These are phyloP conservation scores for Mycena pura DNA, from an alignment of 768 basidiomycete species.

Conservation along the genomic window DNA sequence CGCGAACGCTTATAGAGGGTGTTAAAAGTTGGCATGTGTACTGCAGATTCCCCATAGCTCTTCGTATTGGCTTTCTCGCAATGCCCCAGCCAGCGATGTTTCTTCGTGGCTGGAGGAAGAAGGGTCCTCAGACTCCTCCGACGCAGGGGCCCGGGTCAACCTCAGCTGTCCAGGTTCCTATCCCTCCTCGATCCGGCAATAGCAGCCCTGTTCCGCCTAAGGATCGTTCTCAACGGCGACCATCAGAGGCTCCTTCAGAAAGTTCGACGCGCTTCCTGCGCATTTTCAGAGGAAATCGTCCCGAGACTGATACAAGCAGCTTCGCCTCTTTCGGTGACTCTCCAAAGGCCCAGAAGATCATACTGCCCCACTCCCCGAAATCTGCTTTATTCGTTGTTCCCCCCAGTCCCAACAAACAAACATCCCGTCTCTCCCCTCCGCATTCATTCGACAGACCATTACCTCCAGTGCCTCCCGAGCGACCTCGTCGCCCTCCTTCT, in stretches of 20 bases:
- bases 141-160: not conserved
- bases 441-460: slow-evolving; percentile 17
- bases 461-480: slow-evolving; percentile 28
- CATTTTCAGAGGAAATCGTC: slow-evolving; percentile 6
- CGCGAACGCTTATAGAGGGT: slow-evolving; percentile 11
- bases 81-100: slow-evolving; percentile 49
- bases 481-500: slow-evolving; percentile 40
- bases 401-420: slow-evolving; percentile 20
- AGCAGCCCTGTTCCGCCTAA: slow-evolving; percentile 6
- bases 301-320: slow-evolving; percentile 7
- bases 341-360: not conserved
- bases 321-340: slow-evolving; percentile 3
- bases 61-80: slow-evolving; percentile 8
- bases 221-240: not conserved
- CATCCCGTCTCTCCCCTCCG: not conserved
- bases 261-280: slow-evolving; percentile 13
- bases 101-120: slow-evolving; percentile 49
- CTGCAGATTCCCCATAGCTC: not conserved
- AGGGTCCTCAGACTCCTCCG: slow-evolving; percentile 24
- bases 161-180: not conserved
- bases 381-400: slow-evolving; percentile 29
- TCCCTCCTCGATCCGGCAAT: slow-evolving; percentile 11
- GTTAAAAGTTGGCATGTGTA: slow-evolving; percentile 3
- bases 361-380: slow-evolving; percentile 19
- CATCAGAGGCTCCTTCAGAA: slow-evolving; percentile 14